Base-by-base conservation (phyloP, 495 filamentous ascomycete genomes). In the Aspergillus panamensis region DNA sequence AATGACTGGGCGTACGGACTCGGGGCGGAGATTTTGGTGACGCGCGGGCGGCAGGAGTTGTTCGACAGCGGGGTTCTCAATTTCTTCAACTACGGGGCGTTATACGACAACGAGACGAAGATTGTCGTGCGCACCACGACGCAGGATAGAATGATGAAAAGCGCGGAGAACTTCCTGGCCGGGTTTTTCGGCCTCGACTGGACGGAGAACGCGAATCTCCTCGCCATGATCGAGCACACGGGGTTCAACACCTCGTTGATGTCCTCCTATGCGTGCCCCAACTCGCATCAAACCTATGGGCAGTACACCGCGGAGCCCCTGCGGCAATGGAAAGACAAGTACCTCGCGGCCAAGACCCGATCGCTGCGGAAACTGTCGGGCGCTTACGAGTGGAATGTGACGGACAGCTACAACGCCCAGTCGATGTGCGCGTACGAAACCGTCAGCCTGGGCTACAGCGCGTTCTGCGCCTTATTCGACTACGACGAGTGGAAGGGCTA, bases 121-220 rank as follows among this genome's bases (percentile, higher is more conserved):
- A 80, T 87, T 42, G 78, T 87, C 50, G 82, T 76, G 14, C 76
- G 85, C 19, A 84, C 83, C 0, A 86, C 83, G 6, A 81, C 82
- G 4, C 71, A 82, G 58, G 75, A 79, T 39, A 73, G 82, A 2
- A 80, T 84, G 79, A 57, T 73, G 12, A 69, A 76, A 49, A 69
- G 63, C 50, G 69, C 70, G 0, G 76, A 82, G 60, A 72, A 81
- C 62, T 78, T 81, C 64, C 47, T 79, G 19, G 68, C 78, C 12
- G 79, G 79, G 48, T 84, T 85, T 72, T 86, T 86, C 64, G 82
- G 83, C 0, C 75, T 84, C 5, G 73, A 79, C 29, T 87, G 82
- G 83, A 69, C 72, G 4, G 62, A 76, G 6, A 80, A 83, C 55
- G 80, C 74, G 7, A 81, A 75, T 4, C 68, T 84, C 14, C 75